Evolutionary conservation across 306 rosid genomes (phyloP).

Genomic region (Prunus kanzakura): DNA sequence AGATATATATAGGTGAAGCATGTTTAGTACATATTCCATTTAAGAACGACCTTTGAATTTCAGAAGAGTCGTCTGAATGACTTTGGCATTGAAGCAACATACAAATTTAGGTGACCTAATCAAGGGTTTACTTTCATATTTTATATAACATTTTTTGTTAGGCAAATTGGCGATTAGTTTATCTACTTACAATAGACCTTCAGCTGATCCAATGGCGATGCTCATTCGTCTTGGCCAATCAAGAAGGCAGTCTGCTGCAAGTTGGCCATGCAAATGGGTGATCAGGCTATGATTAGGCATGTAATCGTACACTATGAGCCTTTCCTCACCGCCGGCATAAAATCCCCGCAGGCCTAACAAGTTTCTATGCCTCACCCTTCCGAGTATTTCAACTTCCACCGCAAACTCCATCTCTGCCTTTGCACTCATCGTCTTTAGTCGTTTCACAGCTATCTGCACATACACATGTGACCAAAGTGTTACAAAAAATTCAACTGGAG

Average conservation of each 20-base stretch:
- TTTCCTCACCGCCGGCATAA: conserved; percentile 83
- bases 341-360: conserved; percentile 80
- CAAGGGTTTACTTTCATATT: conserved; percentile 2
- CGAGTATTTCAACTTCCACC: conserved; percentile 91
- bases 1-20: neutral
- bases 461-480: neutral
- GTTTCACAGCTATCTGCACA: conserved; percentile 83
- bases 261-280: conserved; percentile 79
- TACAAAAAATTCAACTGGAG: neutral
- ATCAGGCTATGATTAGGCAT: conserved; percentile 89
- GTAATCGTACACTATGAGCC: conserved; percentile 80
- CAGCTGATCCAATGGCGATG: conserved; percentile 76
- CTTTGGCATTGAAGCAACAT: neutral
- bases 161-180: neutral
- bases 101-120: neutral
- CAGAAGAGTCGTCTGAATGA: neutral
- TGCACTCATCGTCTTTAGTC: conserved; percentile 77
- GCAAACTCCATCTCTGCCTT: conserved; percentile 98
- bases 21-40: neutral
- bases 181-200: conserved; percentile 69
- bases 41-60: neutral
- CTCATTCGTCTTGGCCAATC: conserved; percentile 72
- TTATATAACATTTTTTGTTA: neutral
- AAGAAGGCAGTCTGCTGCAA: conserved; percentile 50
- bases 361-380: conserved; percentile 82